Conservation (phyloP, 2,329 filamentous ascomycete species). For the Tolypocladium capitatum region DNA sequence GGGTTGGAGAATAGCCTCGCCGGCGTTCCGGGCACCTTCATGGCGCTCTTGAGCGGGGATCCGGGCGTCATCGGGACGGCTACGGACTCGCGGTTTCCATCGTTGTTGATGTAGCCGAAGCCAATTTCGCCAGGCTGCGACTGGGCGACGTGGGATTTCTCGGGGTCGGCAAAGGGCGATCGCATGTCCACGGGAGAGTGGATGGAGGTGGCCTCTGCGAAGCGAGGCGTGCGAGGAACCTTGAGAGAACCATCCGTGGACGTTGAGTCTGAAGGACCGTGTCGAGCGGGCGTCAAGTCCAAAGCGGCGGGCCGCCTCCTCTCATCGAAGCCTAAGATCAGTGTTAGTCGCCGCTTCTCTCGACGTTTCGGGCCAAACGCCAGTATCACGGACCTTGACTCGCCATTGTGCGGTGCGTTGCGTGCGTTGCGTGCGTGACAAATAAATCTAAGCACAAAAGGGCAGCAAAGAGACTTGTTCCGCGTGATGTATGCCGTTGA, state of each 20-base stretch:
- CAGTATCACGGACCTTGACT: constrained; percentile 23
- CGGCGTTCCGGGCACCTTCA: constrained; percentile 76
- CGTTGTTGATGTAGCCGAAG: constrained; percentile 72
- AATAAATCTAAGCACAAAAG: constrained; percentile 4
- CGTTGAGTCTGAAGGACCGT: constrained; percentile 35
- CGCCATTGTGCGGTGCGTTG: constrained; percentile 18
- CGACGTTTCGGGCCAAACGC: not conserved
- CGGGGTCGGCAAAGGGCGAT: constrained; percentile 47
- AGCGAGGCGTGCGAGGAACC: constrained; percentile 61
- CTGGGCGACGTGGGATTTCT: constrained; percentile 41
- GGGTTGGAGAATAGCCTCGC: constrained; percentile 61
- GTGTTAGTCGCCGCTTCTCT: constrained; percentile 9
- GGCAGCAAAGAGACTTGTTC: not conserved
- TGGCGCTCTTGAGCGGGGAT: constrained; percentile 76
- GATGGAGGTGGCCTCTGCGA: constrained; percentile 68
- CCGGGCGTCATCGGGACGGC: constrained; percentile 55
- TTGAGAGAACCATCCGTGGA: constrained; percentile 47
- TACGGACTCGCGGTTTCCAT: constrained; percentile 36
- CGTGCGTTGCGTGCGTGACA: constrained; percentile 5
- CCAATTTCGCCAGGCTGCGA: constrained; percentile 74
- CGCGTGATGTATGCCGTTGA: constrained; percentile 1
- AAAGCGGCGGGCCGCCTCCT: constrained; percentile 44
- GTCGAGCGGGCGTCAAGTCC: constrained; percentile 36
- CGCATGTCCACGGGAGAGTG: constrained; percentile 58
- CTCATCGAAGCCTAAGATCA: constrained; percentile 27